A percentile compares a stretch with the other conserved stretches of the same genome.
phyloP scores from a whole-genome alignment of 257 asterid genomes.

The Nyctanthes arbortristis region DNA sequence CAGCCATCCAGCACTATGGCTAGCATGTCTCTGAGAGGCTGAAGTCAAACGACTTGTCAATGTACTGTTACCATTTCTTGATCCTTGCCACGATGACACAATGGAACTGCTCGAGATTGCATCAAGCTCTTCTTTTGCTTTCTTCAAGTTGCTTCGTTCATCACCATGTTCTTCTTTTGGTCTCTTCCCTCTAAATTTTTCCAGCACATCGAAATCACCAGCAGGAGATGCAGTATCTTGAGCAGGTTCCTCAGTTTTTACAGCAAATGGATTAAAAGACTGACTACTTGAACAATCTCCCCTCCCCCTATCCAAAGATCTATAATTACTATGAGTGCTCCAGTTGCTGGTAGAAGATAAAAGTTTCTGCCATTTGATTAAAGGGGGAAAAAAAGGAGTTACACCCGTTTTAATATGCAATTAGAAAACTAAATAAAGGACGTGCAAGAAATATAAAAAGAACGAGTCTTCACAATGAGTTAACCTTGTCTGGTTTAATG shows the following conservation, averaged over 20 bases:
- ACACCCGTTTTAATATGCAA: background rate
- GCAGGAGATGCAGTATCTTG: slow-evolving; percentile 33
- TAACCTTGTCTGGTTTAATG: slow-evolving; percentile 43
- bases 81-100: slow-evolving; percentile 38
- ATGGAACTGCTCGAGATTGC: slow-evolving; percentile 37
- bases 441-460: slow-evolving; percentile 2
- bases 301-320: slow-evolving; percentile 31
- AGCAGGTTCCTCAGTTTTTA: slow-evolving; percentile 59
- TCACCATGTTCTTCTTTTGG: slow-evolving; percentile 48
- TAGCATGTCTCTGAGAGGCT: slow-evolving; percentile 30
- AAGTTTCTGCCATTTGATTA: slow-evolving; percentile 47
- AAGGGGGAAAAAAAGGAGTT: too few relatives aligned
- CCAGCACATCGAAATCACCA: slow-evolving; percentile 42
- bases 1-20: slow-evolving; percentile 24
- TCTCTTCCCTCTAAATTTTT: slow-evolving; percentile 67
- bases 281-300: slow-evolving; percentile 20
- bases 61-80: slow-evolving; percentile 35
- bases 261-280: slow-evolving; percentile 24
- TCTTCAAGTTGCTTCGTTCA: slow-evolving; percentile 42
- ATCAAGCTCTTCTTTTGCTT: slow-evolving; percentile 56
- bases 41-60: slow-evolving; percentile 29
- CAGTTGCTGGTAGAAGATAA: slow-evolving; percentile 27
- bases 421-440: background rate
- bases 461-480: slow-evolving; percentile 6
- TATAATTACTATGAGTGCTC: slow-evolving; percentile 21